Conservation (phyloP, 176 grass and related monocot species). For the Chrysopogon serrulatus region DNA sequence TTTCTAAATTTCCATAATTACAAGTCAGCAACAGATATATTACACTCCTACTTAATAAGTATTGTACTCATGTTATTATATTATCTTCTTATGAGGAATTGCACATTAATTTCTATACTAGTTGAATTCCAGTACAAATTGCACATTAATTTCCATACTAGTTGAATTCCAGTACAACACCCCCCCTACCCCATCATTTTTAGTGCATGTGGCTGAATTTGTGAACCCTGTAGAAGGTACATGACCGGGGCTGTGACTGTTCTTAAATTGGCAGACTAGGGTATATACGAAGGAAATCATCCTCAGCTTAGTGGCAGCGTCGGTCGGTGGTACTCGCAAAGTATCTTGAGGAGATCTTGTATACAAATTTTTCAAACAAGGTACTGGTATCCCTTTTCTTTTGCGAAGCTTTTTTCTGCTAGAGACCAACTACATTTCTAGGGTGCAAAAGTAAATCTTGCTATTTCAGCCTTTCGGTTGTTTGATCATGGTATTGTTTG, state of each 20-base stretch:
- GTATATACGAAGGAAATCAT: slow-evolving; percentile 30
- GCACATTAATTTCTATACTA: too few species aligned
- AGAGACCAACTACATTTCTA: neutral
- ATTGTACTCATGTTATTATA: too few species aligned
- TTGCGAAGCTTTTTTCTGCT: slow-evolving; percentile 1
- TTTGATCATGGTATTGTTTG: slow-evolving; percentile 12
- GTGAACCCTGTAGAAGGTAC: neutral
- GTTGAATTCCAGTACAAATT: too few species aligned
- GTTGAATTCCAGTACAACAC: too few species aligned
- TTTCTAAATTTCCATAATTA: too few species aligned
- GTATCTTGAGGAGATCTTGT: slow-evolving; percentile 50
- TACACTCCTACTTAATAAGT: too few species aligned
- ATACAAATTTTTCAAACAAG: slow-evolving; percentile 49
- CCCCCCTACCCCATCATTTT: too few species aligned
- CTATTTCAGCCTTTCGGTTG: slow-evolving; percentile 5
- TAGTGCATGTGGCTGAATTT: neutral
- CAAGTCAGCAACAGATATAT: too few species aligned
- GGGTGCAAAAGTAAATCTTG: slow-evolving; percentile 7
- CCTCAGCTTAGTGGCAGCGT: slow-evolving; percentile 21
- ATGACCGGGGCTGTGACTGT: neutral
- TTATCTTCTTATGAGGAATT: too few species aligned
- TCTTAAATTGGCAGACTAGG: slow-evolving; percentile 34
- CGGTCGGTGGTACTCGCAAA: slow-evolving; percentile 25
- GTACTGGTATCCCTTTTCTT: slow-evolving; percentile 25
- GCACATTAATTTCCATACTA: neutral